phyloP scores from a whole-genome alignment of 257 asterid genomes.

The Fraxinus americana region DNA sequence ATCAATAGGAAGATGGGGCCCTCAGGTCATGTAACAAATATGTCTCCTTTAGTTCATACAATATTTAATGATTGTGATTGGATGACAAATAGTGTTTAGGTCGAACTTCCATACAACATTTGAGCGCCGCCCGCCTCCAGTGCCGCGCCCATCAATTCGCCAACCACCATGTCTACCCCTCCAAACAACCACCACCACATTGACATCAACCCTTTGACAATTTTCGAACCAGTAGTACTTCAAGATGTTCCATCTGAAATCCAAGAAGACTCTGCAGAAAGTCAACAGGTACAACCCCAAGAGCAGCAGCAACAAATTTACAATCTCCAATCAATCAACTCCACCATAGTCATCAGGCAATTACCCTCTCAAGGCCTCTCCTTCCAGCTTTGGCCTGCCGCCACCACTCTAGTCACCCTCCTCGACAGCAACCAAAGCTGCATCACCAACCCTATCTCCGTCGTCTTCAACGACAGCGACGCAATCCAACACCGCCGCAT shows the following conservation, averaged over 20 bases:
- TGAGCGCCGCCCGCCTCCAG: not conserved
- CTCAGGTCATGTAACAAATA: too few species aligned
- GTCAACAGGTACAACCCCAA: conserved; percentile 1
- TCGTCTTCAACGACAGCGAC: conserved; percentile 19
- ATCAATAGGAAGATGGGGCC: too few species aligned
- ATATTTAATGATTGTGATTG: not conserved
- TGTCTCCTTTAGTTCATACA: not conserved
- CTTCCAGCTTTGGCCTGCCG: conserved; percentile 98
- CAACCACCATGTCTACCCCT: conserved; percentile 7
- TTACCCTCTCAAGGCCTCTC: conserved; percentile 82
- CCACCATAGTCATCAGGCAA: conserved; percentile 55
- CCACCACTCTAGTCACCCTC: conserved; percentile 66
- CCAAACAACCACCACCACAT: not conserved
- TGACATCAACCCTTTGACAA: conserved; percentile 17
- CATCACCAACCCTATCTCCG: conserved; percentile 28
- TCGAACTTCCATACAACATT: not conserved
- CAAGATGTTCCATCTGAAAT: conserved; percentile 8
- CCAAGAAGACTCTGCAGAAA: conserved; percentile 17
- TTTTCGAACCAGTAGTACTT: conserved; percentile 20
- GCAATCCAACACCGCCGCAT: conserved; percentile 27
- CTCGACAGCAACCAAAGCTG: conserved; percentile 46
- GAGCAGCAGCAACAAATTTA: conserved; percentile 26
- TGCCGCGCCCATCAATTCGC: not conserved
- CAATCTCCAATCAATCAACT: conserved; percentile 52
- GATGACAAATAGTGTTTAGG: not conserved